Percentiles rank a stretch among this genome's conserved stretches.
phyloP scores from a whole-genome alignment of 768 basidiomycete species.

The Boletales sp. region DNA sequence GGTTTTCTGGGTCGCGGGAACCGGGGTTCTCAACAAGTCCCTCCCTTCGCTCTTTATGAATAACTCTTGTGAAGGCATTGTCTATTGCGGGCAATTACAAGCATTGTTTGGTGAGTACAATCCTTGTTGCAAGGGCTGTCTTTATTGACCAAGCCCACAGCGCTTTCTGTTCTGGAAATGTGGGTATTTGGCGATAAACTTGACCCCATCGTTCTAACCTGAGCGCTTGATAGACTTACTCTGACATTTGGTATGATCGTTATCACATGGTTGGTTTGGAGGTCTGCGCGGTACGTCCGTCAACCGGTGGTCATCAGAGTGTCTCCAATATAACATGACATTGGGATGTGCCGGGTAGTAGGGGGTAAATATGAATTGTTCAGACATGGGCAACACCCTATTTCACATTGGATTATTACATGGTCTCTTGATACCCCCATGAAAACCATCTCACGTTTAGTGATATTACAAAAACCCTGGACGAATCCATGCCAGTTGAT shows the following conservation, averaged over 20 bases:
- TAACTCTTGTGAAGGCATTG: slow-evolving; percentile 37
- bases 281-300: slow-evolving; percentile 40
- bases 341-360: slow-evolving; percentile 1
- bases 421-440: too few species aligned
- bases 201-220: slow-evolving; percentile 5
- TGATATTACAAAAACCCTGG: neutral
- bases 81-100: slow-evolving; percentile 57
- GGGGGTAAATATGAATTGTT: neutral
- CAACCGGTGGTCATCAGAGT: slow-evolving; percentile 28
- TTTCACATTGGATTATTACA: too few species aligned
- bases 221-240: slow-evolving; percentile 33
- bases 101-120: slow-evolving; percentile 46
- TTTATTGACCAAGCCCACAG: slow-evolving; percentile 24
- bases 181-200: slow-evolving; percentile 24
- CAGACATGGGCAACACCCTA: too few species aligned
- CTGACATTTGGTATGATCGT: slow-evolving; percentile 47
- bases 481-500: too few species aligned
- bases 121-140: neutral
- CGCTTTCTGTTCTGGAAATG: slow-evolving; percentile 53
- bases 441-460: neutral
- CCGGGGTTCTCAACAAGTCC: slow-evolving; percentile 48
- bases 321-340: slow-evolving; percentile 16
- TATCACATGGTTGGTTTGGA: slow-evolving; percentile 52
- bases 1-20: slow-evolving; percentile 58
- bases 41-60: slow-evolving; percentile 42